Percentiles rank a stretch among this genome's conserved stretches.
Conservation (phyloP, 202 grass and related monocot species). For the Bolboschoenoplectus hybrid region DNA sequence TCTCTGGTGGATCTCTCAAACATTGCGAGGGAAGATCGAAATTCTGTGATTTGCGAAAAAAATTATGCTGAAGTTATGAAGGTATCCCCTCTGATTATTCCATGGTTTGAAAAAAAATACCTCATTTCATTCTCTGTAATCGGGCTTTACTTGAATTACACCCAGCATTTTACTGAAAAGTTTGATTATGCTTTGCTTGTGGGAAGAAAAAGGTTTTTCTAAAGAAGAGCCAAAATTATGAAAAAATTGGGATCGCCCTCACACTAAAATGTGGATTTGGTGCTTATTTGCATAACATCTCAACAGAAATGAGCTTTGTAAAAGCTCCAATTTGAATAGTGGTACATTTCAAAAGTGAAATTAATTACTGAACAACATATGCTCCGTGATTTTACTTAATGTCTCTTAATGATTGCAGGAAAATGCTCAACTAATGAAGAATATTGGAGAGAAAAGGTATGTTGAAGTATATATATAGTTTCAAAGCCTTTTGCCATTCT, state of each 20-base stretch:
- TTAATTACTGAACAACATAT: neutral
- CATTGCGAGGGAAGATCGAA: neutral
- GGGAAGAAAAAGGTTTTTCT: neutral
- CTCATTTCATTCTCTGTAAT: neutral
- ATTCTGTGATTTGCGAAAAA: constrained; percentile 10
- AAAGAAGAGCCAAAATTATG: neutral
- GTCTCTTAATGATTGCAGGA: constrained; percentile 18
- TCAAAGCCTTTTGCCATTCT: neutral
- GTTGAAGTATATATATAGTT: neutral
- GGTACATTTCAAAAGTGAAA: neutral
- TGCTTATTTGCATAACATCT: neutral
- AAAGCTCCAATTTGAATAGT: neutral
- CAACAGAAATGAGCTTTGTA: neutral
- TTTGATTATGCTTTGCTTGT: constrained; percentile 5
- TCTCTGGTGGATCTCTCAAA: constrained; percentile 22
- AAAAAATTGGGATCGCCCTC: neutral
- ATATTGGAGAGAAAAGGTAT: constrained; percentile 16
- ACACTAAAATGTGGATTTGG: neutral
- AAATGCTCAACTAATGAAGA: constrained; percentile 15
- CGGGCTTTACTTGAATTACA: neutral
- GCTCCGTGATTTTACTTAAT: neutral
- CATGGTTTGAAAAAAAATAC: neutral
- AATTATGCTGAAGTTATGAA: constrained; percentile 5
- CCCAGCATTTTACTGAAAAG: neutral
- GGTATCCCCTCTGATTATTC: neutral